Evolutionary conservation across 139 green algal genomes (phyloP).

Genomic region (Asterochloris sp.): DNA sequence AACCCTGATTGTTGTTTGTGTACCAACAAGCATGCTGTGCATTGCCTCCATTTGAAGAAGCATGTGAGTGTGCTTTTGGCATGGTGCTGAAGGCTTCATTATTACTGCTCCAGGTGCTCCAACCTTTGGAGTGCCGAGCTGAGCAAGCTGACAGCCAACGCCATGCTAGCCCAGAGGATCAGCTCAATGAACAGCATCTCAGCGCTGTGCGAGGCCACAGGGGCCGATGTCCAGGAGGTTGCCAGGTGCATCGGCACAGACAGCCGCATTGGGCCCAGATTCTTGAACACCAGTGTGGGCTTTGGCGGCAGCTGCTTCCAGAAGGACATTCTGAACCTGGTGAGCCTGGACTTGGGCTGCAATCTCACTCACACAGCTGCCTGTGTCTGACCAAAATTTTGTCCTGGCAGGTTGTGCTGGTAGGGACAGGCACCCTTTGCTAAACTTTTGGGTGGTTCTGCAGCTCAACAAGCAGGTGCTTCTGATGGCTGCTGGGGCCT

Average conservation of each 20-base stretch:
- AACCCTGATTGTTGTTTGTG: too few species aligned
- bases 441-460: too few species aligned
- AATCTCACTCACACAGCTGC: background rate
- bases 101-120: conserved; percentile 27
- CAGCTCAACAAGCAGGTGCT: too few species aligned
- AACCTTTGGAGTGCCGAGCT: conserved; percentile 99
- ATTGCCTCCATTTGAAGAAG: too few species aligned
- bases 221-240: conserved; percentile 92
- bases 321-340: conserved; percentile 98
- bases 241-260: conserved; percentile 91
- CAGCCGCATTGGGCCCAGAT: conserved; percentile 94
- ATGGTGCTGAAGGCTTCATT: too few species aligned
- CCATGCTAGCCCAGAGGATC: conserved; percentile 97
- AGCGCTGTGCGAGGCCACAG: conserved; percentile 95
- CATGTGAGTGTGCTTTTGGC: too few species aligned
- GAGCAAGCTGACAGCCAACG: conserved; percentile 97
- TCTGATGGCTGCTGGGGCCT: background rate
- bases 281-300: conserved; percentile 94
- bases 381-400: background rate
- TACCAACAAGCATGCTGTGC: too few species aligned
- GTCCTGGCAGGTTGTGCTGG: too few species aligned
- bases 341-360: background rate
- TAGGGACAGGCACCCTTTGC: too few species aligned
- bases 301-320: conserved; percentile 99
- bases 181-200: conserved; percentile 99